phyloP scores from a whole-genome alignment of 2,329 filamentous ascomycete species.

The Neonectria coccinea region DNA sequence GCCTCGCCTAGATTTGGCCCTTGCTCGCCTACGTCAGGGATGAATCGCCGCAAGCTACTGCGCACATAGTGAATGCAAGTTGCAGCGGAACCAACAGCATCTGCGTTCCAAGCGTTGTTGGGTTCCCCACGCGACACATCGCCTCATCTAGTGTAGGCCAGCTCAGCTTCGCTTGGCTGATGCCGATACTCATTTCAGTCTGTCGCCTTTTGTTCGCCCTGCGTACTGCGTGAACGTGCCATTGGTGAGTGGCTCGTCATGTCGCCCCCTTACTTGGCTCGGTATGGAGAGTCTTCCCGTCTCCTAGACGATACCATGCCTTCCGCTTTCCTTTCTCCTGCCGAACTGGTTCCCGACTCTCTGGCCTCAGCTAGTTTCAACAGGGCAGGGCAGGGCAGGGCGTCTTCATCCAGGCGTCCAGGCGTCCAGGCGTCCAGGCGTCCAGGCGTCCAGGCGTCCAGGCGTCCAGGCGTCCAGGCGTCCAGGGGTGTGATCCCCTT shows the following conservation, averaged over 20 bases:
- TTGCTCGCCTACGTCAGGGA: constrained; percentile 1
- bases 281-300: background rate
- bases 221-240: background rate
- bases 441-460: constrained; percentile 6
- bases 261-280: background rate
- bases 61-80: constrained; percentile 1
- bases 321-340: background rate
- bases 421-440: constrained; percentile 3
- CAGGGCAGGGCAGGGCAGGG: constrained; percentile 5
- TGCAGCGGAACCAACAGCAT: constrained; percentile 1
- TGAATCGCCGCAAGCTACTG: background rate
- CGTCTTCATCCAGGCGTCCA: background rate
- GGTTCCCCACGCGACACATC: constrained; percentile 12
- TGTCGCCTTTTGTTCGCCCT: background rate
- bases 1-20: constrained; percentile 8
- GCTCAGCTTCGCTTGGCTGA: constrained; percentile 1
- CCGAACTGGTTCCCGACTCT: constrained; percentile 2
- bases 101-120: background rate
- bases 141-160: background rate
- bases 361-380: constrained; percentile 3
- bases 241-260: constrained; percentile 25
- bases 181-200: background rate
- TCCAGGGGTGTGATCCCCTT: constrained; percentile 8
- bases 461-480: background rate
- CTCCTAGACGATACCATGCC: background rate